Evolutionary conservation across 202 grass and related monocot genomes (phyloP), one percentile per base, ranked within the genome.

Genomic region (Digitaria exilis): DNA sequence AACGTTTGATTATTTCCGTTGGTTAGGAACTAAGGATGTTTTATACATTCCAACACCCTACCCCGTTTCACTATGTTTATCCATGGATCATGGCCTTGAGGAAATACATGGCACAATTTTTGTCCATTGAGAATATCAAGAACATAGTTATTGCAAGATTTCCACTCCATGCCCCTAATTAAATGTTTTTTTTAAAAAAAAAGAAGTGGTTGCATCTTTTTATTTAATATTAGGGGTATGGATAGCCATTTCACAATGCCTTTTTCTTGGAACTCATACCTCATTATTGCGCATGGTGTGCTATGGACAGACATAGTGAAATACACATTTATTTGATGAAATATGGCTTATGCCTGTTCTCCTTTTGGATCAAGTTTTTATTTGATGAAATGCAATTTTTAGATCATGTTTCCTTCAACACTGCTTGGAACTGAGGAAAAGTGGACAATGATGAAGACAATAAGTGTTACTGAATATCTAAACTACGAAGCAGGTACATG

Each of bases 401-500:
- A 94, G 95, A 93, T 99, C 66, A 98, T 98, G 91, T 98, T 98
- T 90, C 96, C 93, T 77, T 96, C 96, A 42, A 98, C 96, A 62
- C 82, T 98, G 75, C 70, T 98, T 85, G 96, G 96, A 84, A 98
- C 96, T 45, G 85, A 87, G 39, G 93, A 99, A 89, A 89, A 78
- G n/a, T 99, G 96, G 96, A 99, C 96, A 45, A 99, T 99, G 96
- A 96, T 99, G 93, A 99, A 94, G 86, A 99, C 96, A 32, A 96
- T 99, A 78, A 99, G 93, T 82, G 96, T 99, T 64, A 96, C 96
- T 24, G 93, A 99, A 81, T 99, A 99, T 89, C 88, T 99, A 46
- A 99, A 99, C 66, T 99, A 99, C 73, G 96, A 99, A 96, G 78
- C 93, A 87, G 96, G 96, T 99, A 89, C 19, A 15, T 59, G 34